Evolutionary conservation across 1,139 yeast genomes (phyloP).

Genomic region (Candida smagusa): DNA sequence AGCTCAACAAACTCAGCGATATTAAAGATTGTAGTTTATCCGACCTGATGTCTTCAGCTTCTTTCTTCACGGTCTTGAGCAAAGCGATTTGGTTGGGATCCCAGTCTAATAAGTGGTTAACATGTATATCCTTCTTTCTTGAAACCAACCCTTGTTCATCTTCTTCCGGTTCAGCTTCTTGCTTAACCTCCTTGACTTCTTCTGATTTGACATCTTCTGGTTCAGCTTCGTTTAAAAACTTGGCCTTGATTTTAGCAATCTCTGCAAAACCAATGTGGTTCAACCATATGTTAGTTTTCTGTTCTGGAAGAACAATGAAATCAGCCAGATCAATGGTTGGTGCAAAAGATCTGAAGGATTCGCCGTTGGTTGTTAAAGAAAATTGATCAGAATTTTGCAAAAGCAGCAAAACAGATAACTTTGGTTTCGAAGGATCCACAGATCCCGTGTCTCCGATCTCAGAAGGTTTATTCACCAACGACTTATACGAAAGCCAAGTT

Average conservation of each 20-base stretch:
- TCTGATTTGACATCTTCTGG: slow-evolving; percentile 8
- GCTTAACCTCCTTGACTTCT: slow-evolving; percentile 6
- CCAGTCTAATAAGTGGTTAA: slow-evolving; percentile 34
- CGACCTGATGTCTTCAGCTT: slow-evolving; percentile 23
- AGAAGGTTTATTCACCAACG: slow-evolving; percentile 14
- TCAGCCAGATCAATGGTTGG: slow-evolving; percentile 73
- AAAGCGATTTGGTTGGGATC: slow-evolving; percentile 31
- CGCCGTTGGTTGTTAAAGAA: slow-evolving; percentile 20
- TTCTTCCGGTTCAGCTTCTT: slow-evolving; percentile 8
- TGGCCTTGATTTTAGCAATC: slow-evolving; percentile 36
- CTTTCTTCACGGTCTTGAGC: slow-evolving; percentile 26
- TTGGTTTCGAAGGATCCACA: slow-evolving; percentile 9
- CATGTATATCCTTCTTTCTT: slow-evolving; percentile 4
- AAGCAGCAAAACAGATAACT: slow-evolving; percentile 13
- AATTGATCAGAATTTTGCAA: slow-evolving; percentile 4
- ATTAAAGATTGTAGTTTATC: slow-evolving; percentile 49
- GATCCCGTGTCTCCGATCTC: slow-evolving; percentile 1
- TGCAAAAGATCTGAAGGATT: slow-evolving; percentile 68
- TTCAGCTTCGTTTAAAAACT: slow-evolving; percentile 14
- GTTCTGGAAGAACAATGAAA: slow-evolving; percentile 59
- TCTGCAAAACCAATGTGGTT: slow-evolving; percentile 65
- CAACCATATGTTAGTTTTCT: slow-evolving; percentile 73
- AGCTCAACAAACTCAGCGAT: slow-evolving; percentile 51
- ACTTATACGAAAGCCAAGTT: slow-evolving; percentile 68
- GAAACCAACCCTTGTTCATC: slow-evolving; percentile 7